Base-by-base conservation (phyloP, 2,329 filamentous ascomycete species). In the Lasiodiplodia citricola region DNA sequence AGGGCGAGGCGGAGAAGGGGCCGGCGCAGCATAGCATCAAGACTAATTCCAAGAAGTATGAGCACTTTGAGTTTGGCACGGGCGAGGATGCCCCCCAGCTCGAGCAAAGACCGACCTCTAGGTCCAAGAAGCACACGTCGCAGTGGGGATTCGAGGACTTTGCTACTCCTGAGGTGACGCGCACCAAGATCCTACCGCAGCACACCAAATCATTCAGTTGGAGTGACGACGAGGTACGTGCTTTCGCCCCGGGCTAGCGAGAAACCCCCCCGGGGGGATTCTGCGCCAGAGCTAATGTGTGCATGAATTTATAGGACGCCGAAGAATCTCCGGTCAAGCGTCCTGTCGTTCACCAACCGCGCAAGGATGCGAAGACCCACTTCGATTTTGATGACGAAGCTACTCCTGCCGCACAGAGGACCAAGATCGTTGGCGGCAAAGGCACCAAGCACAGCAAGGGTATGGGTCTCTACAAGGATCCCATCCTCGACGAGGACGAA, bases 71-170 rank as follows among this genome's bases (percentile, higher is more conserved):
- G 70, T 92, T 97, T 76, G 88, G 86, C 69, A 90, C 93, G 72
- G 89, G 88, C 63, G 86, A 82, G 55, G 80, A 82, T 64, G 73
- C 81, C 64, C 73, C 72, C 60, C 3, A 64, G 44, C 18, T 10
- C 31, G 70, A 58, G 41, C 73, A 72, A 56, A 77, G 76, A 68
- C 73, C 71, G 47, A 70, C 35, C 69, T 73, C 69, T 50, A 67
- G 69, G 25, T 66, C 73, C 71, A 70, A 74, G 69, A 92, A 91
- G 82, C 90, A 93, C 77, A 83, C 86, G 69, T 89, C 89, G 71
- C 90, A 92, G 71, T 97, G 95, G 94, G 89, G 89, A 60, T 98
- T 98, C 79, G 88, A 93, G 70, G 94, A 97, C 80, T 97, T 97
- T 74, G 83, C 84, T 18, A 97, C 94, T 0, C 95, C 95, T 0